phyloP scores from a whole-genome alignment of 148 eudicot species.

The Fallopia convolvulus region DNA sequence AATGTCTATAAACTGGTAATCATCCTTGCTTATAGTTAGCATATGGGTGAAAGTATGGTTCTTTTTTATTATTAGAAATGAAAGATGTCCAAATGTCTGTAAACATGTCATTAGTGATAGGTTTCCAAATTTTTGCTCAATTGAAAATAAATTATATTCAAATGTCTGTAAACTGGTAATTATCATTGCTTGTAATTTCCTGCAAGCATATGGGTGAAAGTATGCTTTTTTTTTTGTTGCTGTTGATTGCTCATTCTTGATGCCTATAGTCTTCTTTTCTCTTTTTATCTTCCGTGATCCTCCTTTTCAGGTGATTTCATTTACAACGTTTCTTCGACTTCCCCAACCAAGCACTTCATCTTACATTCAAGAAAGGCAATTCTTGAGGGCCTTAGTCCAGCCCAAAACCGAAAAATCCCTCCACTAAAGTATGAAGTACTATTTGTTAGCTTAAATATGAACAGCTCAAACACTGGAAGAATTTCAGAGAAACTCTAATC shows the following conservation, averaged over 20 bases:
- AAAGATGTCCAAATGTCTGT: neutral
- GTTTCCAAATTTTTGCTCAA: neutral
- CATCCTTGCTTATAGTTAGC: neutral
- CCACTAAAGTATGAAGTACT: conserved; percentile 63
- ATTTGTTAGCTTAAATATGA: neutral
- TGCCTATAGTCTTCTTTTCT: neutral
- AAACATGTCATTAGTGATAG: neutral
- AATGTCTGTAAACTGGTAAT: neutral
- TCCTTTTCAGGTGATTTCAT: conserved; percentile 73
- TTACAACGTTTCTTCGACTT: conserved; percentile 83
- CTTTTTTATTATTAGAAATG: neutral
- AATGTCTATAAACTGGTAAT: neutral
- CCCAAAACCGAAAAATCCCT: conserved; percentile 83
- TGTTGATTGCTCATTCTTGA: neutral
- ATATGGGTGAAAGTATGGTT: too few species aligned
- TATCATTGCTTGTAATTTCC: neutral
- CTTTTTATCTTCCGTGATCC: conserved; percentile 9
- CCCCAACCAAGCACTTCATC: conserved; percentile 89
- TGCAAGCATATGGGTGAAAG: conserved; percentile 1
- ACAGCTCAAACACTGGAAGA: neutral
- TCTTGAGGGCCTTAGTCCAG: conserved; percentile 93
- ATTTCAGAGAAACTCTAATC: neutral
- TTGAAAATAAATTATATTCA: neutral
- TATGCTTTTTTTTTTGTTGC: neutral
- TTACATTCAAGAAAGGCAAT: conserved; percentile 94